A percentile compares a stretch with the other conserved stretches of the same genome.
These are phyloP conservation scores for Suhomyces maxii DNA, from an alignment of 1,139 yeast genomes.

Conservation along the genomic window DNA sequence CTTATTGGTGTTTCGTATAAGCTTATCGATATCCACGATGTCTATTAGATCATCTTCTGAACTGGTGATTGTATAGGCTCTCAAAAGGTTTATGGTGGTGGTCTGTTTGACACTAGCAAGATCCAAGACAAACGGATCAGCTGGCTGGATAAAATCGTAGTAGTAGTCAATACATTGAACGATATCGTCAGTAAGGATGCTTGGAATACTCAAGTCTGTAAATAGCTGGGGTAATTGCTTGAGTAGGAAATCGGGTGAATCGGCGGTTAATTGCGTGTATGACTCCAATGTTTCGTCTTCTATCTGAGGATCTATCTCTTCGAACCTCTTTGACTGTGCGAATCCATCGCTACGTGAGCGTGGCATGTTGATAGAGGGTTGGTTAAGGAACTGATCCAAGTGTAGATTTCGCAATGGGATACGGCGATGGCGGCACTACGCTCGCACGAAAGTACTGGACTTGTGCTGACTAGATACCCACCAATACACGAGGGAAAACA, in stretches of 20 bases:
- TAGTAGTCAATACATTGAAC: conserved; percentile 33
- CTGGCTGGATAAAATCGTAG: conserved; percentile 26
- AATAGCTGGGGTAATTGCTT: conserved; percentile 28
- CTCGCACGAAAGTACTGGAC: too few species aligned
- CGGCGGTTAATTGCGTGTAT: conserved; percentile 26
- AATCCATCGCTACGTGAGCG: conserved; percentile 3
- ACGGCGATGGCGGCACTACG: too few species aligned
- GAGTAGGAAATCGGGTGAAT: conserved; percentile 32
- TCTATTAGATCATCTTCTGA: conserved; percentile 26
- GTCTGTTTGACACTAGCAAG: conserved; percentile 20
- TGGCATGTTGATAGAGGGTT: conserved; percentile 1
- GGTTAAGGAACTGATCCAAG: not conserved
- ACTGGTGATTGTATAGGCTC: conserved; percentile 32
- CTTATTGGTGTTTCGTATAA: conserved; percentile 27
- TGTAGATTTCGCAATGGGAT: too few species aligned
- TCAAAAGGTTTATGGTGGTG: conserved; percentile 30
- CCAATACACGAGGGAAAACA: too few species aligned
- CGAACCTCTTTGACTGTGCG: conserved; percentile 16
- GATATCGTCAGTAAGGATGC: conserved; percentile 37
- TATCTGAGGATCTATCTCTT: conserved; percentile 17
- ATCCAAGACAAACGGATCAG: conserved; percentile 10
- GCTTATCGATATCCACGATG: conserved; percentile 44
- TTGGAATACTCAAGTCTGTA: conserved; percentile 28
- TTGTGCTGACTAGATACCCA: too few species aligned
- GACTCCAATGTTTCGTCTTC: conserved; percentile 39